phyloP scores from a whole-genome alignment of 2,329 filamentous ascomycete genomes.

The Penicillium sp. region DNA sequence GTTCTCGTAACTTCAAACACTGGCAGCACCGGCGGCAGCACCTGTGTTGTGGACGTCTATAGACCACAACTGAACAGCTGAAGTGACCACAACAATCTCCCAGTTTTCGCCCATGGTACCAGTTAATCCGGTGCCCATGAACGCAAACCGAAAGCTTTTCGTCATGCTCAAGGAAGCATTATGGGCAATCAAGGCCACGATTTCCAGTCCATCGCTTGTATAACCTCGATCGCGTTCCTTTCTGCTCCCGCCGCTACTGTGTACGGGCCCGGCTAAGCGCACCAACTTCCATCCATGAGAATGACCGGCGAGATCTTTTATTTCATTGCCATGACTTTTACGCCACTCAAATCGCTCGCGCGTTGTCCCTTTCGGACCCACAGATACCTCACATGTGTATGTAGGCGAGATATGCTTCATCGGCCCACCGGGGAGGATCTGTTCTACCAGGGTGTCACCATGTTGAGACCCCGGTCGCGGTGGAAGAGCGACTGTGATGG shows the following conservation, averaged over 20 bases:
- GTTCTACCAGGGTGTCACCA: neutral
- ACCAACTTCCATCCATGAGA: conserved; percentile 14
- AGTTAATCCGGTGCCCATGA: conserved; percentile 8
- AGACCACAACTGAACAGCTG: conserved; percentile 15
- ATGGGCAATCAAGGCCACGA: conserved; percentile 15
- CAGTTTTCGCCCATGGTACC: conserved; percentile 10
- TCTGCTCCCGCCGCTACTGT: conserved; percentile 1
- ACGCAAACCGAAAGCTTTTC: conserved; percentile 12
- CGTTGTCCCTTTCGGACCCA: neutral
- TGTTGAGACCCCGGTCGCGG: neutral
- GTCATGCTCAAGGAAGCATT: conserved; percentile 16
- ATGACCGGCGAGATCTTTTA: conserved; percentile 12
- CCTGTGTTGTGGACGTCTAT: neutral
- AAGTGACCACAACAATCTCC: conserved; percentile 11
- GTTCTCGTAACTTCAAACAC: too few species aligned
- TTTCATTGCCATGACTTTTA: conserved; percentile 13
- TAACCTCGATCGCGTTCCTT: conserved; percentile 8
- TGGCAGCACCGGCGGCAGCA: neutral
- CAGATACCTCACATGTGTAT: conserved; percentile 1
- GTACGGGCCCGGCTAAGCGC: conserved; percentile 2
- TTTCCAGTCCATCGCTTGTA: conserved; percentile 14
- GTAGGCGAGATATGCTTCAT: neutral
- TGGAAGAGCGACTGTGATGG: conserved; percentile 3
- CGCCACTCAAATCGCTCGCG: conserved; percentile 12
- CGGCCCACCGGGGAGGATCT: neutral